Base-by-base conservation (phyloP, 2,329 filamentous ascomycete genomes). In the Sclerotinia trifoliorum region DNA sequence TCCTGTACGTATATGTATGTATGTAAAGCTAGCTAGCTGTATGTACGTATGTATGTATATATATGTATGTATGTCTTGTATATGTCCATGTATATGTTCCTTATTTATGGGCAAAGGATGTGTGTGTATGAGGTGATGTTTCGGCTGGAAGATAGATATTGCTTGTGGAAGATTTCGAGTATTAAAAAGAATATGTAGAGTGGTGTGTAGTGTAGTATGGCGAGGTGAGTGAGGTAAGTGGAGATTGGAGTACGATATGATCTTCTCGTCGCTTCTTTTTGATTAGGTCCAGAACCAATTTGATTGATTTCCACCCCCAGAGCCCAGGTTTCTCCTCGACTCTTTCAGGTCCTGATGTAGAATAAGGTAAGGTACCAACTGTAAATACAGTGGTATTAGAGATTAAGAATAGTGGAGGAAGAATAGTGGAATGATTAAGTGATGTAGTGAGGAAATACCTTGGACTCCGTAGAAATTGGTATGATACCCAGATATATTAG, bases 321-420 rank as follows among this genome's bases (percentile, higher is more conserved):
- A 13, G 39, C 39, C 17, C 39, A 42, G 39, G 39, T 58, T 44
- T 24, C 42, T 48, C 42, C 26, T 48, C 57, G 42, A 46, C 57
- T 60, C 32, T 46, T 60, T 26, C 35, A 62, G 44, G 44, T 46
- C 29, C 56, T 35, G 56, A 42, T 57, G 46, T 29, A 62, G 58
- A 62, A 62, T 39, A 19, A 62, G 44, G 29, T 13, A 62, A 62
- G 58, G 58, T 62, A 35, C 58, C 58, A 62, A 62, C 58, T 62
- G 21, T 62, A 62, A 62, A 62, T 51, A 35, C 29, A 29, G 44
- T 51, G 21, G 49, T 62, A 49, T 62, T 62, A 26, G 32, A 35
- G 19, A 44, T 24, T 32, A 35, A 2, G 29, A 35, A 51, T 51
- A 63, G 48, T 63, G 60, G 60, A 51, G 48, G 48, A 19, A 6